Evolutionary conservation across 495 filamentous ascomycete genomes (phyloP).

Genomic region (Podospora comata): DNA sequence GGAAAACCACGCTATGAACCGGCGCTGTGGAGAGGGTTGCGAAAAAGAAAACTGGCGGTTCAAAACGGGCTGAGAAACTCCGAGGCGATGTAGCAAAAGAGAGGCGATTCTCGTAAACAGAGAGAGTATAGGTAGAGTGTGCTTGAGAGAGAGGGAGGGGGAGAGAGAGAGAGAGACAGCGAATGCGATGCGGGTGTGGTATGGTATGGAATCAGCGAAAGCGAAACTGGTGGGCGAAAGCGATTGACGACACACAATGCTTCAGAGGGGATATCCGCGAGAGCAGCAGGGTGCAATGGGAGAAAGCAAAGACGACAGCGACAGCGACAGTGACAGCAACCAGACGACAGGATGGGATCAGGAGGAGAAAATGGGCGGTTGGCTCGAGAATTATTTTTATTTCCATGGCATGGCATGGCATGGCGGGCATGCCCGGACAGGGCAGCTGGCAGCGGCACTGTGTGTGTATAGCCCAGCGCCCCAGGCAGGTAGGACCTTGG

Average conservation of each 20-base stretch:
- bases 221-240: conserved; percentile 1
- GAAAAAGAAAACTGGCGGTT: neutral
- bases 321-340: conserved; percentile 11
- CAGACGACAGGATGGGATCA: conserved; percentile 7
- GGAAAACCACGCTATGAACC: conserved; percentile 11
- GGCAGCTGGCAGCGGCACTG: conserved; percentile 8
- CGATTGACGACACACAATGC: conserved; percentile 8
- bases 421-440: neutral
- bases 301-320: conserved; percentile 9
- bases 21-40: conserved; percentile 4
- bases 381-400: conserved; percentile 37
- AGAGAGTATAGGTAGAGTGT: too few relatives aligned
- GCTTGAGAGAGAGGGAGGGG: neutral
- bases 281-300: conserved; percentile 14
- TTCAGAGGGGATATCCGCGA: conserved; percentile 11
- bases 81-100: neutral
- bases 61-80: neutral
- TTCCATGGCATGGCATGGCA: conserved; percentile 24
- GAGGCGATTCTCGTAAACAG: neutral
- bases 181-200: too few relatives aligned
- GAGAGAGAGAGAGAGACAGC: neutral
- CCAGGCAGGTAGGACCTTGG: conserved; percentile 1
- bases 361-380: conserved; percentile 24
- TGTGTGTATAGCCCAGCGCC: neutral
- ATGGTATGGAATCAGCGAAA: conserved; percentile 1